Evolutionary conservation across 441 rosid species (phyloP).

Genomic region (Croton laevigatus): DNA sequence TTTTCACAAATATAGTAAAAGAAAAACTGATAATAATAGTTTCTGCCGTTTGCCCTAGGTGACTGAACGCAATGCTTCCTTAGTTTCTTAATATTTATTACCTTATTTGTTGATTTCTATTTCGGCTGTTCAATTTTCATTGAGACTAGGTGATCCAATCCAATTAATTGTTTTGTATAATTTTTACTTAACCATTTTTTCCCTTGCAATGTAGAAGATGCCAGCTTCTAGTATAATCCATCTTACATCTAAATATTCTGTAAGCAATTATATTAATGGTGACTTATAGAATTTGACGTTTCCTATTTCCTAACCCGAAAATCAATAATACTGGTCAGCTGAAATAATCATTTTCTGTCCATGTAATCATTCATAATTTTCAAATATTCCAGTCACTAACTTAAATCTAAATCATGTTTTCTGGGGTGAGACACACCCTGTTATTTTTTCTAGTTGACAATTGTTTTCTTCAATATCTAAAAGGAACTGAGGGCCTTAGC

Average conservation of each 20-base stretch:
- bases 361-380: not conserved
- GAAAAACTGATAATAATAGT: not conserved
- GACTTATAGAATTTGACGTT: not conserved
- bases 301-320: not conserved
- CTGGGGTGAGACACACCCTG: not conserved
- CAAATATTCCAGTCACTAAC: not conserved
- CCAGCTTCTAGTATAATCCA: not conserved
- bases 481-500: not conserved
- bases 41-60: not conserved
- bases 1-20: not conserved
- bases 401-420: not conserved
- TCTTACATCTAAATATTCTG: not conserved
- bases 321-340: not conserved
- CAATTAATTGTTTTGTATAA: not conserved
- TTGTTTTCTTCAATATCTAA: not conserved
- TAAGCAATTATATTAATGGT: not conserved
- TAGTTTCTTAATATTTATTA: conserved; percentile 2
- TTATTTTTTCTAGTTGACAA: not conserved
- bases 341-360: not conserved
- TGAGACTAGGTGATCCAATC: not conserved
- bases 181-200: not conserved
- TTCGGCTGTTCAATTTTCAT: not conserved
- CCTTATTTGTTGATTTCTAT: not conserved
- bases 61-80: not conserved
- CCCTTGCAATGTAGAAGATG: not conserved